Conservation (phyloP, 139 green algal genomes). For the Chlamydomonas sphaeroides region DNA sequence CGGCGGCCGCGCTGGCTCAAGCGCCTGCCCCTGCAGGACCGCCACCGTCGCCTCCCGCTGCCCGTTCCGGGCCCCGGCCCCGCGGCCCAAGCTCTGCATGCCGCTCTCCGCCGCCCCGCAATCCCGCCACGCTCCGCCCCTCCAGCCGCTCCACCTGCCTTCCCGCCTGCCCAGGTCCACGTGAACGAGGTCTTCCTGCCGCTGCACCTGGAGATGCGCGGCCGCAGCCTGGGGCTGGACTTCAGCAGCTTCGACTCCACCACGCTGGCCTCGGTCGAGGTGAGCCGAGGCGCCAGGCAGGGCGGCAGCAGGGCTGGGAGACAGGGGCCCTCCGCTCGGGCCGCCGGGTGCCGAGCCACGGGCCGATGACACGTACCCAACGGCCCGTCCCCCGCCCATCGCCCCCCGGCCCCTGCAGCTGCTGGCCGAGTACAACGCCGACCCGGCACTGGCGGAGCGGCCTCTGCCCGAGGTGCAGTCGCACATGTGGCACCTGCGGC, state of each 20-base stretch:
- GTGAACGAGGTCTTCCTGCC: slow-evolving; percentile 52
- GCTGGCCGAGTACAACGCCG: slow-evolving; percentile 45
- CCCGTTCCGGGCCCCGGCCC: no score
- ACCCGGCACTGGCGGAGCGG: slow-evolving; percentile 39
- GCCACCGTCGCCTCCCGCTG: no score
- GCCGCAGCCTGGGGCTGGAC: slow-evolving; percentile 61
- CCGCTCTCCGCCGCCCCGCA: not conserved
- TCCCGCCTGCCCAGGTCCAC: slow-evolving; percentile 21
- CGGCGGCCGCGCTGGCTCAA: no score
- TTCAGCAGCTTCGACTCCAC: slow-evolving; percentile 63
- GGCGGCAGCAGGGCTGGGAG: no score
- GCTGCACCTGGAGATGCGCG: slow-evolving; percentile 68
- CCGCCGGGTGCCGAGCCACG: no score
- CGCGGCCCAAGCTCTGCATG: no score
- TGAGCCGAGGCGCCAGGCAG: not conserved
- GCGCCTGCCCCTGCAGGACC: no score
- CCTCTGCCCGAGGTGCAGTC: slow-evolving; percentile 53
- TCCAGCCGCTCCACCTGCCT: not conserved
- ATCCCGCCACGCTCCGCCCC: not conserved
- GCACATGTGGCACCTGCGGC: slow-evolving; percentile 61
- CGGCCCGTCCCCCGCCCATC: no score
- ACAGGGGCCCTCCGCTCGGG: no score
- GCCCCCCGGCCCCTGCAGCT: slow-evolving; percentile 37
- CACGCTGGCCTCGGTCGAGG: slow-evolving; percentile 32
- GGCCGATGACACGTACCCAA: no score